Conservation (phyloP, 164 flowering plant genomes). For the Dillenia suffruticosa region DNA sequence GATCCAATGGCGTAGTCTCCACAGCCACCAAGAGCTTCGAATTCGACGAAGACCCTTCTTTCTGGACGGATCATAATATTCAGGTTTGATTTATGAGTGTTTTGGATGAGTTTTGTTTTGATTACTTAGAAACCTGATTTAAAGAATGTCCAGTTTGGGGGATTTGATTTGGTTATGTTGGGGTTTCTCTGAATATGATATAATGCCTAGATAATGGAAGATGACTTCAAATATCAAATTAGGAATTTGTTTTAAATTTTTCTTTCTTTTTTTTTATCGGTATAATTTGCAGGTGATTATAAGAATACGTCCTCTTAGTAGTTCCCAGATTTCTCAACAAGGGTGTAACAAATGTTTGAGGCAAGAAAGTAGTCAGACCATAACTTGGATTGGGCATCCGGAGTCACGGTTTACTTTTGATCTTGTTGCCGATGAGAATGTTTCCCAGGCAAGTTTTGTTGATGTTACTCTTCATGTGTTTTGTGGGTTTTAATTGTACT, state of each 20-base stretch:
- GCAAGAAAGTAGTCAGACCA: slow-evolving; percentile 73
- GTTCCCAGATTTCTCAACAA: slow-evolving; percentile 72
- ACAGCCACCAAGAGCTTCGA: slow-evolving; percentile 54
- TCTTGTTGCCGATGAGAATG: slow-evolving; percentile 87
- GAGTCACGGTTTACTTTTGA: slow-evolving; percentile 95
- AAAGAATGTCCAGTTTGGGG: no score
- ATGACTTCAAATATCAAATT: no score
- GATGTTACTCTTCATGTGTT: not conserved
- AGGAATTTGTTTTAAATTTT: no score
- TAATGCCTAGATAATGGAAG: no score
- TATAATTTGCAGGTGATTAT: slow-evolving; percentile 69
- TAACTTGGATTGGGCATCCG: slow-evolving; percentile 94
- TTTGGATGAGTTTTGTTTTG: no score
- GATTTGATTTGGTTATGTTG: no score
- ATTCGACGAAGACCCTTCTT: slow-evolving; percentile 71
- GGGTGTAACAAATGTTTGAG: slow-evolving; percentile 73
- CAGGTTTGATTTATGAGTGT: slow-evolving; percentile 41
- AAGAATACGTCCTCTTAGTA: slow-evolving; percentile 81
- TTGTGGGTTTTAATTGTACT: not conserved
- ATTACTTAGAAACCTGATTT: no score
- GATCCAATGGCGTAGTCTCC: slow-evolving; percentile 6
- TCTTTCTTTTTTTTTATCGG: no score
- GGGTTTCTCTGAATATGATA: no score
- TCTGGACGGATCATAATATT: slow-evolving; percentile 91
- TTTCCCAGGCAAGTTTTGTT: slow-evolving; percentile 61